Evolutionary conservation across 345 rosid species (phyloP).

Genomic region (Litchi chinensis): DNA sequence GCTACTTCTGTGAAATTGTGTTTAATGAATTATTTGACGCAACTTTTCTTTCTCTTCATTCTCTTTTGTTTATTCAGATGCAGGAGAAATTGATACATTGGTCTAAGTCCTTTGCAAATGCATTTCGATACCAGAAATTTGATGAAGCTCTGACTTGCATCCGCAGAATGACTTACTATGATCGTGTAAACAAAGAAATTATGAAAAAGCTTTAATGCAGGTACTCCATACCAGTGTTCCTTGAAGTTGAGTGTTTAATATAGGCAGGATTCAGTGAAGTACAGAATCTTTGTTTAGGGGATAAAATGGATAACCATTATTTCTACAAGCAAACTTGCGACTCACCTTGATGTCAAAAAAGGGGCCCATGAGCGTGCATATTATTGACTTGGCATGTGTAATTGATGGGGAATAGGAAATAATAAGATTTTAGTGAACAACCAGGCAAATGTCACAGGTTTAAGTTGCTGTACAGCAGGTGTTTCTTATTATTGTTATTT

Average conservation of each 20-base stretch:
- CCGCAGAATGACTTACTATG: conserved; percentile 87
- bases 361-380: neutral
- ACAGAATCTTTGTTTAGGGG: neutral
- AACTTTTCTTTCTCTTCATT: neutral
- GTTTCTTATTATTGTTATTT: no score
- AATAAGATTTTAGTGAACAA: no score
- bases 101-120: conserved; percentile 59
- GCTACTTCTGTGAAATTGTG: neutral
- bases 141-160: conserved; percentile 71
- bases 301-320: no score
- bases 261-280: neutral
- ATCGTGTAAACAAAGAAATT: conserved; percentile 78
- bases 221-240: conserved; percentile 6
- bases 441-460: no score
- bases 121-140: conserved; percentile 52
- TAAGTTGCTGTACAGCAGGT: no score
- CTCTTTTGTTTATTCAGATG: conserved; percentile 46
- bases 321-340: no score
- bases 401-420: neutral
- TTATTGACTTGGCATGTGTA: neutral
- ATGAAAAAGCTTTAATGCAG: conserved; percentile 64
- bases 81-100: conserved; percentile 67
- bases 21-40: neutral
- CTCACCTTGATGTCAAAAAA: neutral
- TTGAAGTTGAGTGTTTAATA: neutral